Conservation (phyloP, 192 early-diverging fungal genomes). For the Coemansia sp. region DNA sequence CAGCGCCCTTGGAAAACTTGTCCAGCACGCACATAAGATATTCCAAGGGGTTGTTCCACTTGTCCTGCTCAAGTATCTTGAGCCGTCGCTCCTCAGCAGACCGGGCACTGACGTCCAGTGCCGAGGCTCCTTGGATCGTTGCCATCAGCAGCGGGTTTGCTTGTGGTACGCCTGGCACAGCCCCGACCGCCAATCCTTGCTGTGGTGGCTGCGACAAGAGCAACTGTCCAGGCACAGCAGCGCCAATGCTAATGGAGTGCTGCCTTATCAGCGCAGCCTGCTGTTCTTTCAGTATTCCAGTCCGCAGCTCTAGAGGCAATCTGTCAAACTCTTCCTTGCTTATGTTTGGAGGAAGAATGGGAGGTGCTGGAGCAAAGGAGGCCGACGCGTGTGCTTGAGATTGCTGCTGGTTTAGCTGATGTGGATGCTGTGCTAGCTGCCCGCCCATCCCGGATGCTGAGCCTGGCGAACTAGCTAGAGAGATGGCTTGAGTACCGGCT, state of each 20-base stretch:
- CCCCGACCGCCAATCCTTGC: not conserved
- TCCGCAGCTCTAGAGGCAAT: slow-evolving; percentile 30
- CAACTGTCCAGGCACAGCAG: not conserved
- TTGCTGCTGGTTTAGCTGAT: slow-evolving; percentile 11
- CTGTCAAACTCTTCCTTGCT: slow-evolving; percentile 40
- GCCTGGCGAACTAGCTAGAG: not conserved
- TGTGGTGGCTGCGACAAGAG: slow-evolving; percentile 1
- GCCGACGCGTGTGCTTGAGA: not conserved
- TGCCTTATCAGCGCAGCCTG: slow-evolving; percentile 39
- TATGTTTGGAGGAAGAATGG: slow-evolving; percentile 41
- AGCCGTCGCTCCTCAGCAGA: slow-evolving; percentile 36
- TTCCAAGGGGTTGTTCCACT: slow-evolving; percentile 50
- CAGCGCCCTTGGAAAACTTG: slow-evolving; percentile 40
- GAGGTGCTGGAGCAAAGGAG: slow-evolving; percentile 32
- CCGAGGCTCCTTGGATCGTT: slow-evolving; percentile 16
- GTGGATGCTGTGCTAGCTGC: slow-evolving; percentile 2
- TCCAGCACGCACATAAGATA: slow-evolving; percentile 54
- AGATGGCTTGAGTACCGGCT: not conserved
- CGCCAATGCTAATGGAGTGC: slow-evolving; percentile 24
- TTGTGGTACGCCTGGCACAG: not conserved
- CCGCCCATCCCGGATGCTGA: not conserved
- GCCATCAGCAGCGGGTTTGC: slow-evolving; percentile 27
- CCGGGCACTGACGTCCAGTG: slow-evolving; percentile 3
- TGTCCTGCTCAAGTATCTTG: slow-evolving; percentile 41
- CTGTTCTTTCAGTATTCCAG: slow-evolving; percentile 33